Evolutionary conservation across 1,284 basidiomycete genomes (phyloP), one percentile per base, ranked within the genome.

Genomic region (Vanrija humicola): DNA sequence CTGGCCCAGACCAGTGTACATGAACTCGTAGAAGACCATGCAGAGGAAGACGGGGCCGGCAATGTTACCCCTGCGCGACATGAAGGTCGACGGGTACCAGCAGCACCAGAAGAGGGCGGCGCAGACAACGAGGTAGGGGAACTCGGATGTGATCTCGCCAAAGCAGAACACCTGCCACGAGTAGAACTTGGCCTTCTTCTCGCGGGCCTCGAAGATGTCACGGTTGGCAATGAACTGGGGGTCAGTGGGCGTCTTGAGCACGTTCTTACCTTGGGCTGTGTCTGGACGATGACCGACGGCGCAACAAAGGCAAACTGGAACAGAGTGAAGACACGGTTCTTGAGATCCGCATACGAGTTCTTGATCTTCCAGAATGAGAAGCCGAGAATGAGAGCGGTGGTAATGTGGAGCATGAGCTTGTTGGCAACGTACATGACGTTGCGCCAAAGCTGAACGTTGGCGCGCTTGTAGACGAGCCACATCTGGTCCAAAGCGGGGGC

Each of bases 1-100:
- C 58, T 68, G 61, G 39, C 65, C 70, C 29, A 72, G 67, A 28
- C 68, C 69, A 4, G 69, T 74, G 55, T 74, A 74, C 10, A 73
- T 53, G 63, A 75, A 69, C 56, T 74, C 70, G 66, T 73, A 74
- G 1, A 73, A 56, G 1, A 65, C 64, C 64, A 74, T 68, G 47
- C 71, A 64, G 29, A 73, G 63, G 58, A 67, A 74, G 8, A 72
- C 67, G 3, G 55, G 55, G 23, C 55, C 55, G 4, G 46, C 55
- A 6, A 51, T 45, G 19, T 38, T 28, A 10, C 40, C 45, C 6
- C 40, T 15, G 8, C 43, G n/a, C 40, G 48, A 40, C 7, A 54
- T 16, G 16, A 42, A 42, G 1, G 52, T 23, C 0, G 52, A 23
- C 10, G 52, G 52, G 19, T 53, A 53, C 52, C 52, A 53, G n/a